Percentiles rank a stretch among this genome's conserved stretches.
Conservation (phyloP, 306 rosid species). For the Casuarina equisetifolia region DNA sequence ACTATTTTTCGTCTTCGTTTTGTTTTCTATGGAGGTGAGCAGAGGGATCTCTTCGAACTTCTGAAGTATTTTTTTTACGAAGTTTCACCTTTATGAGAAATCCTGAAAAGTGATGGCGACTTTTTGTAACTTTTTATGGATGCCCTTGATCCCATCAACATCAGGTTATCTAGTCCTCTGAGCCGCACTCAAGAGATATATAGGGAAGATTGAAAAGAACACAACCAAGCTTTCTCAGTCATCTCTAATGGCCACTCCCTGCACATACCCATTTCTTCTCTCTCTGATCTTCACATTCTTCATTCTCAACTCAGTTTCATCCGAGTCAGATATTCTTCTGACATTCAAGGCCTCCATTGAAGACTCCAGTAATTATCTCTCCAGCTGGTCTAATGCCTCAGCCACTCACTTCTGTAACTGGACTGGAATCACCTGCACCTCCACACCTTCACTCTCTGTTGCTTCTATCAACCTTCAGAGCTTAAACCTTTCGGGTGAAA, state of each 20-base stretch:
- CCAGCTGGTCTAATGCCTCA: slow-evolving; percentile 73
- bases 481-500: slow-evolving; percentile 83
- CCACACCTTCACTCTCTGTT: slow-evolving; percentile 46
- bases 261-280: slow-evolving; percentile 52
- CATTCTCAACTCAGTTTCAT: slow-evolving; percentile 44
- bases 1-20: not conserved
- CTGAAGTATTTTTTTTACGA: not conserved
- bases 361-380: slow-evolving; percentile 61
- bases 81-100: slow-evolving; percentile 12
- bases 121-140: slow-evolving; percentile 29
- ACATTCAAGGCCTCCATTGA: slow-evolving; percentile 69
- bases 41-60: not conserved
- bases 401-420: slow-evolving; percentile 66
- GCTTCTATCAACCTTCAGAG: slow-evolving; percentile 67
- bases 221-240: slow-evolving; percentile 34
- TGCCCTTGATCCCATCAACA: slow-evolving; percentile 29
- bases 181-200: slow-evolving; percentile 37
- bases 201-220: slow-evolving; percentile 24
- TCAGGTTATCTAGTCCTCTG: slow-evolving; percentile 23
- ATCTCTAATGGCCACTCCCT: slow-evolving; percentile 60
- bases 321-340: slow-evolving; percentile 61
- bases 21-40: not conserved
- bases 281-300: slow-evolving; percentile 39
- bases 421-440: slow-evolving; percentile 74
- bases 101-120: slow-evolving; percentile 36